Base-by-base conservation (phyloP, 1,284 basidiomycete genomes). In the Cryptococcus hybrid region DNA sequence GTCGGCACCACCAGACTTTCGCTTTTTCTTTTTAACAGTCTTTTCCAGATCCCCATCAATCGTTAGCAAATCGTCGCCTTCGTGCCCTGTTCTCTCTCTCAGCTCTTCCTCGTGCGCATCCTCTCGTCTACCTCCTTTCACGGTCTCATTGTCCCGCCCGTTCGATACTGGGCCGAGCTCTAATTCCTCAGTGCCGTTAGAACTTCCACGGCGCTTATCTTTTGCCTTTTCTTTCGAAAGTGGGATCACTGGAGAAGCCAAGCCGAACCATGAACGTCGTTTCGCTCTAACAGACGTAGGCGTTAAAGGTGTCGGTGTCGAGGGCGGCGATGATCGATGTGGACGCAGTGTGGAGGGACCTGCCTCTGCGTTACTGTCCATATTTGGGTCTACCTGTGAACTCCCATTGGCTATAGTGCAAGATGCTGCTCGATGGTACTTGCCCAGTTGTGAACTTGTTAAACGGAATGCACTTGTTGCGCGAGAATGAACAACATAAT, bases 211-310 rank as follows among this genome's bases (percentile, higher is more conserved):
- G 11, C 49, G 36, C 48, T 57, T 46, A n/a, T 56, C 55, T 15
- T 43, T 52, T 4, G 47, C 55, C 13, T 52, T 44, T 34, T 58
- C 56, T 49, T 48, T 52, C 6, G 45, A 24, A 12, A 49, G 54
- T 18, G 48, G 54, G 11, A 38, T 46, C 11, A 40, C 52, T 11
- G 61, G 59, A 12, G 64, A 66, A 8, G 61, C 65, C 6, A 73
- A 59, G 34, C 63, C 61, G 50, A 76, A 73, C 74, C 74, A 76
- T 47, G 71, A 72, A 36, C 68, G 58, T n/a, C 73, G 51, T 56
- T 59, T 56, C 56, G 56, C 59, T 34, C 61, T 62, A 49, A 62
- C 64, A 0, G 63, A 43, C 40, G 30, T 30, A 30, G 30, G 30
- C 30, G 30, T 30, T 30, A 4, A 30, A 24, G 60, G 52, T 5